phyloP scores from a whole-genome alignment of 768 basidiomycete genomes.

The Russula earlei region DNA sequence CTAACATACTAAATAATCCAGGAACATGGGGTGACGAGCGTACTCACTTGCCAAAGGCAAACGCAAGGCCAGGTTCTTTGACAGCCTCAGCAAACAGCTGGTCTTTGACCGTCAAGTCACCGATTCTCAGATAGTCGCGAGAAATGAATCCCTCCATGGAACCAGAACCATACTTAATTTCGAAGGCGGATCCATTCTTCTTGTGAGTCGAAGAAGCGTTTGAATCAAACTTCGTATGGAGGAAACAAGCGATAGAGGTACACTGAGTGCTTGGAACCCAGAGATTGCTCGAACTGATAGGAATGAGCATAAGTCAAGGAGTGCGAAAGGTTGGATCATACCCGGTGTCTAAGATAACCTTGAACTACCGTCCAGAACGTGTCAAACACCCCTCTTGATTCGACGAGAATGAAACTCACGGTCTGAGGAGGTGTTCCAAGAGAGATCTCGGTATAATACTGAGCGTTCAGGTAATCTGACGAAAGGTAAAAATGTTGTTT shows the following conservation, averaged over 20 bases:
- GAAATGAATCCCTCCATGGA: slow-evolving; percentile 97
- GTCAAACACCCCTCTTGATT: neutral
- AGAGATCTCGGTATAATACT: slow-evolving; percentile 85
- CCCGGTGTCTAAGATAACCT: slow-evolving; percentile 94
- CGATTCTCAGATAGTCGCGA: slow-evolving; percentile 68
- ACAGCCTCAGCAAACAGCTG: slow-evolving; percentile 94
- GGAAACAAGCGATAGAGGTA: slow-evolving; percentile 87
- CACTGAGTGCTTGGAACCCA: slow-evolving; percentile 85
- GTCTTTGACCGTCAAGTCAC: slow-evolving; percentile 62
- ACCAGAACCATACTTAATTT: slow-evolving; percentile 91
- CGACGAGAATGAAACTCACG: slow-evolving; percentile 33
- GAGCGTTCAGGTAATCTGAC: slow-evolving; percentile 94
- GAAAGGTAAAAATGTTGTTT: slow-evolving; percentile 12
- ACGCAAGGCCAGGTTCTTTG: slow-evolving; percentile 93
- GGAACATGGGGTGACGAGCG: neutral
- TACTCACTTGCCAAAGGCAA: slow-evolving; percentile 88
- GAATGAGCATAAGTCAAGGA: neutral
- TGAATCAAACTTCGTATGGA: slow-evolving; percentile 89
- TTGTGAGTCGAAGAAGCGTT: slow-evolving; percentile 73
- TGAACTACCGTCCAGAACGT: slow-evolving; percentile 45
- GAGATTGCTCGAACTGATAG: slow-evolving; percentile 73
- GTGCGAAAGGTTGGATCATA: slow-evolving; percentile 23
- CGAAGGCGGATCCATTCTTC: slow-evolving; percentile 80
- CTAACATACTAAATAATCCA: slow-evolving; percentile 29
- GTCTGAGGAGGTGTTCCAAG: slow-evolving; percentile 78